Evolutionary conservation across 257 asterid genomes (phyloP), one percentile per base, ranked within the genome.

Genomic region (Nicotiana otophora): DNA sequence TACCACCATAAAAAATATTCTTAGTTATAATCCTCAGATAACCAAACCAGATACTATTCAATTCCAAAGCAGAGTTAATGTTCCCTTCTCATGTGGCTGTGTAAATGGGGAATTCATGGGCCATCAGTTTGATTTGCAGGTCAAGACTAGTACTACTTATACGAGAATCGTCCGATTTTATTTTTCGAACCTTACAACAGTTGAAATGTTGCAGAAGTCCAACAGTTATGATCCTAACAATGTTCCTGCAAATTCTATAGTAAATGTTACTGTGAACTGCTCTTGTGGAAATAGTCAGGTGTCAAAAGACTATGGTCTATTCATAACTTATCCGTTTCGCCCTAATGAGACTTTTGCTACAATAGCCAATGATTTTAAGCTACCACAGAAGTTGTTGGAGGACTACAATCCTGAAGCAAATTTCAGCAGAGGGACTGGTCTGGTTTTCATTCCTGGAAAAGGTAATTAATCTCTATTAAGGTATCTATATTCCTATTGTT

Each of bases 401-500:
- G 93, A 75, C 83, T 92, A 89, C 65, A 90, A 91, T 63, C 93
- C 94, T 34, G 89, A 89, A 77, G 91, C 87, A 62, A 81, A 93
- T 88, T 91, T 92, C 28, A 84, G 90, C 63, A 19, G 85, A 51
- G 94, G 93, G 57, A 86, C 80, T 85, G 94, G 92, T 77, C 83
- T 93, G 81, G 88, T 93, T 87, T 93, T 90, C 78, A 64, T 91
- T 82, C 96, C 93, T 0, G 94, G 89, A 62, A 90, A 77, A 91
- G 97, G 98, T 92, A 83, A 68, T 75, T 83, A 5, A 51, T 51
- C 16, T 75, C 63, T 48, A 48, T 4, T 4, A 20, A 74, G 26
- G 80, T 12, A 7, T 74, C 26, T 26, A 30, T 48, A 26, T 58
- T 75, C 26, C 5, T 8, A 4, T 26, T 75, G 42, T 75, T 28